A percentile compares a stretch with the other conserved stretches of the same genome.
These are phyloP conservation scores for Hypoxylon sp. DNA, from an alignment of 2,329 filamentous ascomycete species.

Conservation along the genomic window DNA sequence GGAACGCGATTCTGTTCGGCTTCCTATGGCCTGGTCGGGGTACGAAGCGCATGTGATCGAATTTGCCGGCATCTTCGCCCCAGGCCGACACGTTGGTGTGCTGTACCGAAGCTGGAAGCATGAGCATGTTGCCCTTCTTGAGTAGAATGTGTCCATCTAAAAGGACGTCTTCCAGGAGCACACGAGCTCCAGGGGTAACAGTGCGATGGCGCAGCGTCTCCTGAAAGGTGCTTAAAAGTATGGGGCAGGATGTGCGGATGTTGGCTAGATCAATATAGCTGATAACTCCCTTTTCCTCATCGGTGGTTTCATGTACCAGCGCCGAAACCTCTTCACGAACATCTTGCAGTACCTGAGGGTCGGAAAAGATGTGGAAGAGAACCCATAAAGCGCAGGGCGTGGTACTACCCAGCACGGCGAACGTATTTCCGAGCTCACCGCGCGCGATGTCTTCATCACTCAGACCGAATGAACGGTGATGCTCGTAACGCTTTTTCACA, in stretches of 20 bases:
- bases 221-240: slow-evolving; percentile 52
- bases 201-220: slow-evolving; percentile 51
- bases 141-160: slow-evolving; percentile 40
- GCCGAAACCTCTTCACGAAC: slow-evolving; percentile 44
- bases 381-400: slow-evolving; percentile 48
- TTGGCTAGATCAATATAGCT: slow-evolving; percentile 45
- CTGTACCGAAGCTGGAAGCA: slow-evolving; percentile 42
- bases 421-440: too few species aligned
- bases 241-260: slow-evolving; percentile 47
- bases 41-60: slow-evolving; percentile 39
- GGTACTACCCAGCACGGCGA: not conserved
- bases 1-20: slow-evolving; percentile 30
- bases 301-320: slow-evolving; percentile 25
- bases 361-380: slow-evolving; percentile 43
- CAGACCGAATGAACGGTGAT: slow-evolving; percentile 43
- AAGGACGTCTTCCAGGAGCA: slow-evolving; percentile 48
- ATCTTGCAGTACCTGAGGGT: slow-evolving; percentile 43
- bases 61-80: slow-evolving; percentile 34
- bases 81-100: slow-evolving; percentile 37
- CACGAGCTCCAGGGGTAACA: slow-evolving; percentile 43
- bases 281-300: slow-evolving; percentile 12
- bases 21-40: slow-evolving; percentile 13
- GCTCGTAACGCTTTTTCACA: slow-evolving; percentile 37
- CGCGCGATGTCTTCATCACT: too few species aligned
- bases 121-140: slow-evolving; percentile 44